phyloP scores from a whole-genome alignment of 805 yeast genomes.

The Torulaspora franciscae region DNA sequence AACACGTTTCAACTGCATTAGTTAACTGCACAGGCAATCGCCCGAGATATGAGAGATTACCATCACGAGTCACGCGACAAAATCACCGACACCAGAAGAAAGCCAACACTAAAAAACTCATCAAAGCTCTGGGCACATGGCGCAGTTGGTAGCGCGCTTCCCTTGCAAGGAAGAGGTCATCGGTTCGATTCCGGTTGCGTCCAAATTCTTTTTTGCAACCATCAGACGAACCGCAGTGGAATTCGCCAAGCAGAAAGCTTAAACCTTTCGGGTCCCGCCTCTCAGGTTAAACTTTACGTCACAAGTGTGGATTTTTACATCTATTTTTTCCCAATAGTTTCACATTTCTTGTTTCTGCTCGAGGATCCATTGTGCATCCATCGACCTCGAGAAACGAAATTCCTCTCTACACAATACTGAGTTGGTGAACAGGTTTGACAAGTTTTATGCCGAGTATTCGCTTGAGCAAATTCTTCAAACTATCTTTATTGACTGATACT shows the following conservation, averaged over 20 bases:
- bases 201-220: constrained; percentile 37
- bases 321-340: not conserved
- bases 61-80: not conserved
- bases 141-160: constrained; percentile 80
- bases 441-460: not conserved
- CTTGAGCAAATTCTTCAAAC: no score
- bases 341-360: not conserved
- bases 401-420: no score
- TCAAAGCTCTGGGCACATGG: constrained; percentile 55
- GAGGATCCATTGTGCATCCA: not conserved
- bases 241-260: not conserved
- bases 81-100: not conserved
- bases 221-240: not conserved
- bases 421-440: not conserved
- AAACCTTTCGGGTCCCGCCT: not conserved
- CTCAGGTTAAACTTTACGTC: not conserved
- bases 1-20: no score
- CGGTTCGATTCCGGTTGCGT: constrained; percentile 77
- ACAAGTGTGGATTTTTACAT: not conserved
- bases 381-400: not conserved
- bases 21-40: no score
- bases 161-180: constrained; percentile 76
- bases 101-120: not conserved
- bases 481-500: not conserved
- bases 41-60: no score